Evolutionary conservation across 2,329 filamentous ascomycete genomes (phyloP), one percentile per base, ranked within the genome.

Genomic region (Knufia fluminis): DNA sequence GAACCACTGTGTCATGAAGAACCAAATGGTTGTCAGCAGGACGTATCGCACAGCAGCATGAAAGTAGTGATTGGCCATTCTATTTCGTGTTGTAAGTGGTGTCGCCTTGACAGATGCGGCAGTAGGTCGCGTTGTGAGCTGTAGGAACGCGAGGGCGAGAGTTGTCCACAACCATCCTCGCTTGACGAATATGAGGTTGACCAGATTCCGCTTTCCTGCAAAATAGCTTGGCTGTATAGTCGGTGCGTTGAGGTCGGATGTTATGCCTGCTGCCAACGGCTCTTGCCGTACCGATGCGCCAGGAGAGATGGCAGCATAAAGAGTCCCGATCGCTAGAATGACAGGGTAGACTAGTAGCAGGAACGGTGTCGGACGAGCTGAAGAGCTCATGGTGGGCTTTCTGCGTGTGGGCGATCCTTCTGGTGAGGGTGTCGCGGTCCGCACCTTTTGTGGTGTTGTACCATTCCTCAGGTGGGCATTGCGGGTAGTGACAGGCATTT

Each of bases 181-280:
- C 74, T 98, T 98, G 61, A 98, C 92, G 63, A 97, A 98, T 60
- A 89, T 78, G 41, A 85, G 68, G 64, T 98, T 98, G 77, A 97
- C 85, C 46, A 96, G 60, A 70, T 98, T 98, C 66, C 81, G 77
- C 69, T 98, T 98, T 60, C 84, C 84, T 41, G 92, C 91, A 66
- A 98, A 98, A 73, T 97, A 98, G 64, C 72, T 72, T 12, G 52
- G 42, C 46, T 60, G 56, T 31, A 62, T 33, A 42, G 45, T 26
- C 12, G 46, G 39, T 14, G 43, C 49, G 52, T 63, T 56, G 14
- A 63, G 54, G 48, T 63, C 58, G 26, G 61, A 52, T n/a, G 60
- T 59, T 48, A 64, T 56, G 19, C 63, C 60, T 17, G 63, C 60
- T 17, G 59, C 58, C 8, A 56, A 43, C 12, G 58, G 43, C 19